Evolutionary conservation across 169 alveolate genomes (phyloP), one percentile per base, ranked within the genome.

Genomic region (Plasmodium relictum): DNA sequence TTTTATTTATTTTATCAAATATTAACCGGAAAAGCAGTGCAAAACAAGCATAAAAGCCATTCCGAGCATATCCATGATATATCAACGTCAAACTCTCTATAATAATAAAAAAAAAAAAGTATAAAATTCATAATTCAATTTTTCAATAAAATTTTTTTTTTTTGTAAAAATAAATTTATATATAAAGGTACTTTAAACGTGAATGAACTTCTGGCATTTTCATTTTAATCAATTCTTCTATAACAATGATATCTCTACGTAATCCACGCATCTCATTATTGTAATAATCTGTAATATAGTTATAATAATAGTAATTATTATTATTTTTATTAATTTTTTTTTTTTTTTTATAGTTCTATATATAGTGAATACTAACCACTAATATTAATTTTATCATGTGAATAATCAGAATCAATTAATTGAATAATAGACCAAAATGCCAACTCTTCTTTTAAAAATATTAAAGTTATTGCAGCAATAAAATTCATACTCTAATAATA

Each of bases 361-460:
- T 14, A 14, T n/a, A 54, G 16, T 12, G 56, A 10, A 31, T 54
- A 12, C 76, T 62, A 50, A 93, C 96, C 96, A 71, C 94, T 70
- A 16, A 94, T 74, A 65, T 74, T 92, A 58, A 94, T 62, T 54
- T 97, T 97, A 70, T 94, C 93, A 62, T 90, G 94, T n/a, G 85
- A 71, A 50, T 88, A 78, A 41, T 88, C 89, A n/a, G 96, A 88
- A 56, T 94, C 96, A 24, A 95, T 86, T 74, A 96, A 89, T 88
- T 96, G 98, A 14, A 94, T 95, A 26, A 96, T 94, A 1, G 97
- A 89, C 96, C 97, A 95, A 74, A 96, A 95, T 37, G 98, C 97
- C 39, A 89, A 63, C 69, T 94, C 97, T 59, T 93, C 96, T 16
- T 92, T 88, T 93, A 95, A 91, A 88, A 95, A 94, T 59, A 96